A percentile compares a stretch with the other conserved stretches of the same genome.
These are phyloP conservation scores for Neurospora hispaniola DNA, from an alignment of 495 filamentous ascomycete species.

Conservation along the genomic window DNA sequence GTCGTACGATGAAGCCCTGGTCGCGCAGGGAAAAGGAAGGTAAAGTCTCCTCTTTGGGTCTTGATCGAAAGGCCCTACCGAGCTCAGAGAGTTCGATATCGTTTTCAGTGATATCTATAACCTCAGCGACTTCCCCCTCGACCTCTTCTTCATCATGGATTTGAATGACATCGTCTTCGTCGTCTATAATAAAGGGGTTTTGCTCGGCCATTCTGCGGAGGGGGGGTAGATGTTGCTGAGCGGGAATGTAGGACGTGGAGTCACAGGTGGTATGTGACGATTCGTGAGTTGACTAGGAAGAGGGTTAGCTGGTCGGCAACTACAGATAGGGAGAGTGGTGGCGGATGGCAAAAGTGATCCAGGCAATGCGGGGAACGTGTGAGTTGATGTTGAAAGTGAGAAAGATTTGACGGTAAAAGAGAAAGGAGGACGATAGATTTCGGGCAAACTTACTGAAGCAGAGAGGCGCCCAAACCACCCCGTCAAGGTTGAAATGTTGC, in stretches of 20 bases:
- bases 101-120: slow-evolving; percentile 7
- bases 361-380: too few species aligned
- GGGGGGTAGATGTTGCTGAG: too few species aligned
- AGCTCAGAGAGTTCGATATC: fast-evolving
- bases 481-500: background rate
- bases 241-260: too few species aligned
- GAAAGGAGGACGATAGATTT: background rate
- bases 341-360: background rate
- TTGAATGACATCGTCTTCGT: background rate
- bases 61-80: background rate
- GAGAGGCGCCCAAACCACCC: background rate
- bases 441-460: background rate
- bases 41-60: background rate
- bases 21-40: background rate
- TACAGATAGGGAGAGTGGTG: background rate
- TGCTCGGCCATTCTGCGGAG: background rate
- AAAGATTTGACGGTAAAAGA: background rate
- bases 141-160: background rate
- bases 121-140: background rate
- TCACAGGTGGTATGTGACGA: background rate
- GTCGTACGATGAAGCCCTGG: background rate
- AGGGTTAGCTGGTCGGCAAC: background rate
- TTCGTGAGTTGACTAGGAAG: background rate
- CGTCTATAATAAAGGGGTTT: background rate
- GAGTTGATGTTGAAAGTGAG: background rate